A percentile compares a stretch with the other conserved stretches of the same genome.
Conservation (phyloP, 2,329 filamentous ascomycete species). For the Fusarium mangiferae region DNA sequence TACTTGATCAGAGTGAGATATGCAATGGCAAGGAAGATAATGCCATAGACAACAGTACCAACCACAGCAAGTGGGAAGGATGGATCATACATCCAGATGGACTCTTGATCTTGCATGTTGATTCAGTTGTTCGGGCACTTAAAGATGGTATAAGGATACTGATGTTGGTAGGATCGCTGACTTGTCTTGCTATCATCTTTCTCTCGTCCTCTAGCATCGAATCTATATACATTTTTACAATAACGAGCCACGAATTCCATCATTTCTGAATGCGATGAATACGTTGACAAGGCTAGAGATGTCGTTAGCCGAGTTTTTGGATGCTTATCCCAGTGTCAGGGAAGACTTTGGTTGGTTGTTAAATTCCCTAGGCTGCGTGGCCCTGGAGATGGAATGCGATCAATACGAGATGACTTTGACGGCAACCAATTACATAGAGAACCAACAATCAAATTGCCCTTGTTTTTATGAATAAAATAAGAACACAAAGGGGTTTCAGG, state of each 20-base stretch:
- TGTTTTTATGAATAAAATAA: neutral
- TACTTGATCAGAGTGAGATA: slow-evolving; percentile 56
- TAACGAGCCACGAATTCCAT: slow-evolving; percentile 10
- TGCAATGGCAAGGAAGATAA: slow-evolving; percentile 51
- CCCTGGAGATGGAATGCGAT: slow-evolving; percentile 10
- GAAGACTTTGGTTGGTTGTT: slow-evolving; percentile 7
- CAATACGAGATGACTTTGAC: slow-evolving; percentile 31
- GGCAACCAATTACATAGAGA: slow-evolving; percentile 24
- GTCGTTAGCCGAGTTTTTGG: neutral
- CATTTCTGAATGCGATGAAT: slow-evolving; percentile 34
- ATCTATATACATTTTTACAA: slow-evolving; percentile 9
- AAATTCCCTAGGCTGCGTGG: neutral
- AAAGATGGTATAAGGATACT: neutral
- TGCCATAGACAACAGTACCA: slow-evolving; percentile 53
- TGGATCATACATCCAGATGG: slow-evolving; percentile 58
- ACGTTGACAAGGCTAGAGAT: neutral
- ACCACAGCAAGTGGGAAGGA: slow-evolving; percentile 55
- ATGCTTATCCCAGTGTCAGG: neutral
- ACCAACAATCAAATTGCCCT: neutral
- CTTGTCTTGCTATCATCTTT: neutral
- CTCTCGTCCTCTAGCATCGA: neutral
- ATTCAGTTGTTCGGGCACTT: neutral
- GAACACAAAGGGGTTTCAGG: neutral
- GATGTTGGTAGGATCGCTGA: neutral
- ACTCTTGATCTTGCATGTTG: slow-evolving; percentile 41